phyloP scores from a whole-genome alignment of 305 asterid species.

The Fraxinus sp. region DNA sequence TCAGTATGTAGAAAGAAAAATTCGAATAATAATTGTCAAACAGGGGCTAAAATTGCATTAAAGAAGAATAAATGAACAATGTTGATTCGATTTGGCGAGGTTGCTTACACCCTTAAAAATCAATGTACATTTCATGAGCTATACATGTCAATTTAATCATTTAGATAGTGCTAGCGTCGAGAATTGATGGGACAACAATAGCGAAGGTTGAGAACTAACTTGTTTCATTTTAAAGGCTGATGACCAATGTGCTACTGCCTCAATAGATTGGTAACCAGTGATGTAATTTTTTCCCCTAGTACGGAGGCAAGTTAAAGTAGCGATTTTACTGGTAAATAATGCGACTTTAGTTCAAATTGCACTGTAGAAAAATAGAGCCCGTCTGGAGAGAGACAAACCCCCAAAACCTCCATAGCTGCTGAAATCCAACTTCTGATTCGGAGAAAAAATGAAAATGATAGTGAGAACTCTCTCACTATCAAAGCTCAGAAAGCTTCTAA shows the following conservation, averaged over 20 bases:
- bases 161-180: neutral
- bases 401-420: constrained; percentile 27
- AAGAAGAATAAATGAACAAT: neutral
- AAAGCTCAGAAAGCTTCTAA: constrained; percentile 51
- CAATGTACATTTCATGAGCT: neutral
- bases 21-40: too few species aligned
- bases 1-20: too few species aligned
- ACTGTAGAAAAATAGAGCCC: neutral
- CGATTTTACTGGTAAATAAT: neutral
- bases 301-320: neutral
- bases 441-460: constrained; percentile 34
- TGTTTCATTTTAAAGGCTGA: neutral
- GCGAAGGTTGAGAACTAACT: neutral
- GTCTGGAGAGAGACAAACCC: neutral
- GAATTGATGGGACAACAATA: neutral
- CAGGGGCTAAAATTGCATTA: too few species aligned
- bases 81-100: neutral
- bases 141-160: neutral
- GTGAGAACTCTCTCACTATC: constrained; percentile 50
- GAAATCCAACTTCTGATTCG: neutral
- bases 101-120: neutral
- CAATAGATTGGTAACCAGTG: neutral
- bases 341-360: neutral
- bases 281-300: neutral
- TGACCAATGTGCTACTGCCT: neutral